Conservation (phyloP, 441 rosid genomes). For the Euphorbia celastroides region DNA sequence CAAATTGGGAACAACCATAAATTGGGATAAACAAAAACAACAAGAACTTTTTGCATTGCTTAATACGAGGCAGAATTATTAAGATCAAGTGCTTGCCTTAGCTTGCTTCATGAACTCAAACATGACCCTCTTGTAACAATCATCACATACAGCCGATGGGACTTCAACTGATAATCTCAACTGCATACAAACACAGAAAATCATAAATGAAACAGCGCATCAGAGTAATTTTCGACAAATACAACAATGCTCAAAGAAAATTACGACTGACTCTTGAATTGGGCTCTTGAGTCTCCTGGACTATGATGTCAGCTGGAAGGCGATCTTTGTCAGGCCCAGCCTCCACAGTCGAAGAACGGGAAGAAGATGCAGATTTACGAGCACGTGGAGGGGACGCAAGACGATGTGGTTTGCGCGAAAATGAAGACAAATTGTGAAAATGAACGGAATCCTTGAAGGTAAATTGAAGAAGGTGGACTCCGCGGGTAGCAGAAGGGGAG, state of each 20-base stretch:
- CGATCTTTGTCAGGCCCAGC: conserved; percentile 37
- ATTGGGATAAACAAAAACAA: background rate
- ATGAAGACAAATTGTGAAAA: conserved; percentile 21
- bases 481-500: conserved; percentile 17
- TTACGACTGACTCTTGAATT: conserved; percentile 56
- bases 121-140: conserved; percentile 67
- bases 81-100: conserved; percentile 36
- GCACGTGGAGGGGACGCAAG: conserved; percentile 17
- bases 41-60: background rate
- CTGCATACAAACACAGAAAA: conserved; percentile 25
- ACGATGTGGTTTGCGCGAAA: conserved; percentile 20
- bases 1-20: background rate
- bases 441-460: conserved; percentile 16
- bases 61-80: background rate
- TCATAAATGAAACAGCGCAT: background rate
- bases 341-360: conserved; percentile 37
- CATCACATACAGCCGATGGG: conserved; percentile 65
- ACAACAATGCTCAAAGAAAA: background rate
- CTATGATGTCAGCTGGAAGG: conserved; percentile 69
- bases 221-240: background rate
- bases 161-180: conserved; percentile 71
- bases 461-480: conserved; percentile 27
- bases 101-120: conserved; percentile 62
- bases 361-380: conserved; percentile 22
- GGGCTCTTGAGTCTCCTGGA: conserved; percentile 53